Conservation (phyloP, 345 rosid genomes). For the Ailanthus altissimus region DNA sequence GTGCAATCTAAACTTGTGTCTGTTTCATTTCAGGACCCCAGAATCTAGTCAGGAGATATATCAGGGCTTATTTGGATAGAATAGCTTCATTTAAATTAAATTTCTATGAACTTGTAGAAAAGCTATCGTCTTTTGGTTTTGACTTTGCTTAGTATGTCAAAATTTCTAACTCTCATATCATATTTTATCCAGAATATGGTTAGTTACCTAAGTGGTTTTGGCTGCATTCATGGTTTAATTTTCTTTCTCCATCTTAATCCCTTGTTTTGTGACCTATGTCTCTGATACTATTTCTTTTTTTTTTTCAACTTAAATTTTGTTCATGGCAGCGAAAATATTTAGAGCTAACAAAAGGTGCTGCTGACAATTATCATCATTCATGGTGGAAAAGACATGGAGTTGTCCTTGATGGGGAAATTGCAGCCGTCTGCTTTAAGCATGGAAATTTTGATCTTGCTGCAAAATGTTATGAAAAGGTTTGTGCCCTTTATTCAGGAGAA, state of each 20-base stretch:
- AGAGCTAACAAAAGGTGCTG: constrained; percentile 93
- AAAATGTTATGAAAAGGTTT: constrained; percentile 94
- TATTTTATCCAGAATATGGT: background rate
- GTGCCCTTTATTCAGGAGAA: constrained; percentile 95
- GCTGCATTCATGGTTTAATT: background rate
- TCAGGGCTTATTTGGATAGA: background rate
- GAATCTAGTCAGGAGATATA: background rate
- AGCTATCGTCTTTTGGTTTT: too few species aligned
- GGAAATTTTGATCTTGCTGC: constrained; percentile 93
- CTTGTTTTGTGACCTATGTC: constrained; percentile 7
- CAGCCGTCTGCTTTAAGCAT: constrained; percentile 87
- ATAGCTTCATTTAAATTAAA: background rate
- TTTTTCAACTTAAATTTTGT: constrained; percentile 23
- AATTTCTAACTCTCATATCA: background rate
- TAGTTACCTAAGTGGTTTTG: background rate
- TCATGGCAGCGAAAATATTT: constrained; percentile 82
- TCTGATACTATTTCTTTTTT: background rate
- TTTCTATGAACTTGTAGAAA: background rate
- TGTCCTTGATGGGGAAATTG: constrained; percentile 97
- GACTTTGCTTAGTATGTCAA: background rate
- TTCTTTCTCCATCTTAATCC: constrained; percentile 17
- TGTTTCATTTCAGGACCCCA: background rate
- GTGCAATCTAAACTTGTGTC: background rate
- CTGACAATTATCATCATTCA: constrained; percentile 88
- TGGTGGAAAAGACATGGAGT: constrained; percentile 99